Base-by-base conservation (phyloP, 495 filamentous ascomycete genomes). In the Oidiodendron maius region DNA sequence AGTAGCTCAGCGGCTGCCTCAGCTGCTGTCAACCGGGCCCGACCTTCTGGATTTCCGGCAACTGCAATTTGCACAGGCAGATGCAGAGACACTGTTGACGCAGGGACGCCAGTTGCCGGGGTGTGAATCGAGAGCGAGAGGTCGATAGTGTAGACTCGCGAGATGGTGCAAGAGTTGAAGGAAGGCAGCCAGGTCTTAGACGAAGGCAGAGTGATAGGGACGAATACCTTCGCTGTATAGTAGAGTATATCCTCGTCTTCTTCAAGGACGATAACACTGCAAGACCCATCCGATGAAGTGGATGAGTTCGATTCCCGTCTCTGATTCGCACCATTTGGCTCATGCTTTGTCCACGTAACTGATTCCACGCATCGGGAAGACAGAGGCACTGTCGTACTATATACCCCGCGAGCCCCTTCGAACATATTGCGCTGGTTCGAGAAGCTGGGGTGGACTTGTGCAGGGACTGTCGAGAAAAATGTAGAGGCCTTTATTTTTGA, bases 141-240 rank as follows among this genome's bases (percentile, higher is more conserved):
- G 35, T 85, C 82, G 17, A 96, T 71, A 8, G 74, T 69, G 67
- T 98, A 97, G 20, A 82, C 67, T 50, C 93, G 83, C 13, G 84
- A 86, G 23, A 86, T 70, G 56, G 95, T 77, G 65, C 93, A 98
- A 45, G 81, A 79, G 66, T 93, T 83, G 68, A 97, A 98, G 15
- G 88, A 90, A 0, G 93, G 94, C 22, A 93, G 65, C 65, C 91
- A 89, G 2, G 80, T 70, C 55, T 77, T 79, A 16, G 63, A 56
- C 9, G 64, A 68, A 0, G 93, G 89, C 1, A 95, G 69, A 0
- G 75, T 70, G 61, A 98, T 67, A 0, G 93, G 90, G 6, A 96
- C 78, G 6, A 84, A 61, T 8, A 96, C 58, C 3, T 68, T 70
- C 1, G 89, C 72, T 1, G 77, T 85, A 67, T 94, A 86, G 61